These are phyloP conservation scores for Cicer bijugum DNA, from an alignment of 306 rosid species.

Conservation along the genomic window DNA sequence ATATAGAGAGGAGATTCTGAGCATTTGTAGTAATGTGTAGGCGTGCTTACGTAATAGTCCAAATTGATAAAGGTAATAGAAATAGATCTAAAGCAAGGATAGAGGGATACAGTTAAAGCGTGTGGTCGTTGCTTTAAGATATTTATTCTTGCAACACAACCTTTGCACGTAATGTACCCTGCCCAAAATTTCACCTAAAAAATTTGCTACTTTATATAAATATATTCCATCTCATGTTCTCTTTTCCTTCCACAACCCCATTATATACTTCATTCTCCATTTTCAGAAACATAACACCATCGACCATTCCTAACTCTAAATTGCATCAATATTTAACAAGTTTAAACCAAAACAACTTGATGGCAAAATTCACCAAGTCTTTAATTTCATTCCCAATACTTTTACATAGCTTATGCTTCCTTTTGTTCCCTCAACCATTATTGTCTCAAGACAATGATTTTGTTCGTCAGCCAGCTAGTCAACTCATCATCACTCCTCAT, in stretches of 20 bases:
- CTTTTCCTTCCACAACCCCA: not conserved
- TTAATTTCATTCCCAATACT: constrained; percentile 34
- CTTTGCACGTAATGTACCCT: not conserved
- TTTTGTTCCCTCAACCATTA: constrained; percentile 44
- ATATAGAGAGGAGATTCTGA: not conserved
- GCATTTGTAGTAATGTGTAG: not conserved
- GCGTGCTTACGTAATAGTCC: not conserved
- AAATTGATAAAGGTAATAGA: not conserved
- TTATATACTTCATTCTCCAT: constrained; percentile 19
- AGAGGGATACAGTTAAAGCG: not conserved
- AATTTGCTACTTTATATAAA: not conserved
- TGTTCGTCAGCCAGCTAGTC: constrained; percentile 52
- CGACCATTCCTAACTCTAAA: not conserved
- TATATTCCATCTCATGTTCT: constrained; percentile 1
- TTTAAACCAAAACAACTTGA: constrained; percentile 20
- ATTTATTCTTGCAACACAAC: not conserved
- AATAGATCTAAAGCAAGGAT: not conserved
- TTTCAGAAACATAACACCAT: not conserved
- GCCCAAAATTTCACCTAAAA: not conserved
- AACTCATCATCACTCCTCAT: constrained; percentile 46
- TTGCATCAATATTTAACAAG: constrained; percentile 2
- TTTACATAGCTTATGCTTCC: constrained; percentile 39
- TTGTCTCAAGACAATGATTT: constrained; percentile 37
- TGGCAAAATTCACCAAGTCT: constrained; percentile 18
- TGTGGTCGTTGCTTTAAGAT: constrained; percentile 21